Evolutionary conservation across 2,329 filamentous ascomycete genomes (phyloP).

Genomic region (Pseudogymnoascus sp.): DNA sequence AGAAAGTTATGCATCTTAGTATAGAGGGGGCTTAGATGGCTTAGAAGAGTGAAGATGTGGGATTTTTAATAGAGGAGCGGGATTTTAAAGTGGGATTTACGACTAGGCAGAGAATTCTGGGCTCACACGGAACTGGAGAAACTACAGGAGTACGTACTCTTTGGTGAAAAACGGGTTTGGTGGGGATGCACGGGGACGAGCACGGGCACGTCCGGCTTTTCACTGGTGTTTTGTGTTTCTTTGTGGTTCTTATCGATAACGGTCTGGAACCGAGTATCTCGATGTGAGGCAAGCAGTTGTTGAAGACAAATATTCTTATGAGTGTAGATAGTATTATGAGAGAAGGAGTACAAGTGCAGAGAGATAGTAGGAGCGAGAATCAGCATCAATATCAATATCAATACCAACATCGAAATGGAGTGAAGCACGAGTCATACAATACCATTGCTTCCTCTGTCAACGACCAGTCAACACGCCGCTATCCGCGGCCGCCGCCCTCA

Average conservation of each 20-base stretch:
- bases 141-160: neutral
- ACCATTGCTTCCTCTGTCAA: neutral
- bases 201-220: neutral
- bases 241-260: conserved; percentile 10
- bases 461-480: neutral
- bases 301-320: neutral
- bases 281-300: neutral
- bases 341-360: neutral
- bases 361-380: neutral
- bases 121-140: neutral
- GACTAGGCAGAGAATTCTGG: neutral
- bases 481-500: neutral
- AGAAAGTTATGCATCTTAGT: too few relatives aligned
- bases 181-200: neutral
- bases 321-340: neutral
- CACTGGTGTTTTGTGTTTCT: neutral
- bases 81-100: neutral
- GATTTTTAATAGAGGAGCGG: neutral
- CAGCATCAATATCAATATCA: neutral
- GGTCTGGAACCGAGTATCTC: conserved; percentile 9
- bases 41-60: neutral
- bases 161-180: neutral
- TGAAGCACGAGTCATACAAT: neutral
- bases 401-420: neutral
- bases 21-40: neutral